A percentile compares a stretch with the other conserved stretches of the same genome.
phyloP scores from a whole-genome alignment of 371 early-diverging fungal species.

The Apophysomyces trapeziformis region DNA sequence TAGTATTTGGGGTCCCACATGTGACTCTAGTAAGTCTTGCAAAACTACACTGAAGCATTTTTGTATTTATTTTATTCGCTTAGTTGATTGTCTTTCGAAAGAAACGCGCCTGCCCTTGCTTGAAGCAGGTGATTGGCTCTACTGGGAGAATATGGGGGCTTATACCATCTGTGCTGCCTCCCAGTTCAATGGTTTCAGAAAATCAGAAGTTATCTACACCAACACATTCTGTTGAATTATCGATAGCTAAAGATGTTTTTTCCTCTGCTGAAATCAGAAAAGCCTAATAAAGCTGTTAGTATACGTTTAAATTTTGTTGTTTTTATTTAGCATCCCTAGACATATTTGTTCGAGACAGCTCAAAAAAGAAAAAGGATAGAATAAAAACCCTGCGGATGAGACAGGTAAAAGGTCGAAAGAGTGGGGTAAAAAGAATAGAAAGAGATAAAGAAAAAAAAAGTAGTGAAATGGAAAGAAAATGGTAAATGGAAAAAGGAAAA shows the following conservation, averaged over 20 bases:
- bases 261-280: neutral
- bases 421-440: no score
- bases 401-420: no score
- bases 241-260: neutral
- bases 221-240: constrained; percentile 60
- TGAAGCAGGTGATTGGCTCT: constrained; percentile 95
- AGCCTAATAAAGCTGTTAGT: no score
- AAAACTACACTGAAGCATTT: neutral
- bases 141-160: constrained; percentile 96
- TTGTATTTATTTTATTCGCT: neutral
- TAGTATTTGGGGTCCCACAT: constrained; percentile 98
- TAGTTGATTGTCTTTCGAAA: constrained; percentile 87
- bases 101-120: constrained; percentile 79
- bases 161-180: constrained; percentile 91
- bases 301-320: no score
- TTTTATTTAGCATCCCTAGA: no score
- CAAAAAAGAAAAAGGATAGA: no score
- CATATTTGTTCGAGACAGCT: no score
- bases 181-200: constrained; percentile 92
- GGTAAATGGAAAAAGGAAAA: no score
- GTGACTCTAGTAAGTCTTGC: constrained; percentile 71
- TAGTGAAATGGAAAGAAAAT: no score
- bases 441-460: no score
- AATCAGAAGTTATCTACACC: constrained; percentile 85
- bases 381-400: no score